Evolutionary conservation across 768 basidiomycete genomes (phyloP), one percentile per base, ranked within the genome.

Genomic region (Naganishia antarctica): DNA sequence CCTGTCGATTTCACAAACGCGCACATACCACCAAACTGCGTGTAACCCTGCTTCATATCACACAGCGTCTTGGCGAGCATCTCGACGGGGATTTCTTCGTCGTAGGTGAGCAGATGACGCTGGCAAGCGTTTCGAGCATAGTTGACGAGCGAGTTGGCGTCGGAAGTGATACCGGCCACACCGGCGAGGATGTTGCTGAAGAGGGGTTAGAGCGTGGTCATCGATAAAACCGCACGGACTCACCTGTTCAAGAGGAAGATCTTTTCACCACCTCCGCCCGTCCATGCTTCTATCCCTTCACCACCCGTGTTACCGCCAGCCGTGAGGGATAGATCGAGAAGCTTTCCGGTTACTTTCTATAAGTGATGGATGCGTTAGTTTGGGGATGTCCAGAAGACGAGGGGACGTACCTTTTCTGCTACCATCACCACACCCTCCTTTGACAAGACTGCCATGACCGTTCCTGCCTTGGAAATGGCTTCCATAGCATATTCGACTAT

Each of bases 401-500:
- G 21, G 29, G 25, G 45, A 61, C 67, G 43, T n/a, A 74, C 72
- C 71, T 74, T 72, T 66, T 75, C 70, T 2, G 75, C 75, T 1
- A 75, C 77, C 69, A 79, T 70, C 1, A 77, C 78, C 15, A 78
- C 74, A 34, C 78, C 78, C 63, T 79, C 78, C 61, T 77, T 76
- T 2, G 73, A 73, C 31, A 78, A 58, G 51, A 77, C 73, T 21
- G 74, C 74, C 41, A 75, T 66, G 28, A 76, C 75, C 0, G 76
- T 89, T 60, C 90, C 90, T 21, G 91, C 91, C 73, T 92, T 89
- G 29, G 92, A 96, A 82, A 98, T 97, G 64, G 92, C 91, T 77
- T 98, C 96, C 91, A 98, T 96, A 46, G 94, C 94, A 84, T 99
- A 99, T 81, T 99, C 94, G 81, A 98, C 94, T 94, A 50, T 34